Percentiles rank a stretch among this genome's conserved stretches.
Evolutionary conservation across 2,329 filamentous ascomycete species (phyloP).

Genomic region (Sclerotinia trifoliorum): DNA sequence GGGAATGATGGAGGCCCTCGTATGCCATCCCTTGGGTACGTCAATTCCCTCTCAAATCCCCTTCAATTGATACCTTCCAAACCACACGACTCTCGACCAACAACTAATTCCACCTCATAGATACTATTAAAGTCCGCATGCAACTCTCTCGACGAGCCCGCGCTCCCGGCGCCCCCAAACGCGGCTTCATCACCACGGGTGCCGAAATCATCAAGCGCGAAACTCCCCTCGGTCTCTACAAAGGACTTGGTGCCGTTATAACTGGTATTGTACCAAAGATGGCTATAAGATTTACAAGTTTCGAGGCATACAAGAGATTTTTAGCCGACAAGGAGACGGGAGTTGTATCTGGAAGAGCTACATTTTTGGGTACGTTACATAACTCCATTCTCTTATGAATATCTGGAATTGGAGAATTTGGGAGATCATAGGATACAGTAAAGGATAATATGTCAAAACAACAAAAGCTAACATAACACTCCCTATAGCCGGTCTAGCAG

Average conservation of each 20-base stretch:
- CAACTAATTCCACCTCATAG: slow-evolving; percentile 44
- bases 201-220: slow-evolving; percentile 83
- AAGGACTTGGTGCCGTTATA: slow-evolving; percentile 93
- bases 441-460: background rate
- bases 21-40: slow-evolving; percentile 87
- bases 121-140: slow-evolving; percentile 99
- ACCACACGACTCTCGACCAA: background rate
- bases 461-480: background rate
- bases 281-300: slow-evolving; percentile 98
- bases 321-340: slow-evolving; percentile 69
- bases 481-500: slow-evolving; percentile 72
- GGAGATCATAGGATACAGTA: background rate
- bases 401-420: background rate
- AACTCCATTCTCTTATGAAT: slow-evolving; percentile 29
- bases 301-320: slow-evolving; percentile 89
- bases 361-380: slow-evolving; percentile 61
- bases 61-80: background rate
- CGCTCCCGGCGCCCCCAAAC: slow-evolving; percentile 74
- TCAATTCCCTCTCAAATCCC: slow-evolving; percentile 1
- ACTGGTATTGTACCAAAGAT: slow-evolving; percentile 98
- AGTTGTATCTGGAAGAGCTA: slow-evolving; percentile 65
- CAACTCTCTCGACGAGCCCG: slow-evolving; percentile 87
- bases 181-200: slow-evolving; percentile 86
- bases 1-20: slow-evolving; percentile 98
- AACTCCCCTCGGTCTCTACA: slow-evolving; percentile 91